Conservation (phyloP, 1,284 basidiomycete species). For the Termitomyces sp. region DNA sequence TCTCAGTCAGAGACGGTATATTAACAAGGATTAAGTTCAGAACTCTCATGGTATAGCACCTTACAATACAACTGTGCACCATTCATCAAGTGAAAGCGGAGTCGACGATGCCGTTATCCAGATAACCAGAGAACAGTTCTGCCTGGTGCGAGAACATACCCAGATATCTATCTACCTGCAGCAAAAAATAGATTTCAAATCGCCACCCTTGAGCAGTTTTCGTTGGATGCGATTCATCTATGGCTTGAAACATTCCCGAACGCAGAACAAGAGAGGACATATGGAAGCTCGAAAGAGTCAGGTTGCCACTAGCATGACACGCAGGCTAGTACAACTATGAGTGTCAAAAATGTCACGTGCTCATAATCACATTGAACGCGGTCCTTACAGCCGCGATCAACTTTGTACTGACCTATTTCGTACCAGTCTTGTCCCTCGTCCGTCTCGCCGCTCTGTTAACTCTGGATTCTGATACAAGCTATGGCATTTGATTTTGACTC, state of each 20-base stretch:
- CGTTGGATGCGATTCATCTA: neutral
- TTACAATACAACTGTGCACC: neutral
- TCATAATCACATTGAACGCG: neutral
- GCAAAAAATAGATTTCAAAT: neutral
- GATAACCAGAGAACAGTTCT: neutral
- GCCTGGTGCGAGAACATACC: neutral
- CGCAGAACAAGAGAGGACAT: neutral
- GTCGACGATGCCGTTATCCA: neutral
- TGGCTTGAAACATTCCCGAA: neutral
- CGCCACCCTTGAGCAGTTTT: too few species aligned
- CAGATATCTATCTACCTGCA: neutral
- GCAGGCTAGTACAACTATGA: too few species aligned
- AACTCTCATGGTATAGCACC: neutral
- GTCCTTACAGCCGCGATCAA: constrained; percentile 6
- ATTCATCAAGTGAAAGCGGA: neutral
- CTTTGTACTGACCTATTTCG: neutral
- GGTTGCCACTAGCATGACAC: too few species aligned
- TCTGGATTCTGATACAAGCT: constrained; percentile 7
- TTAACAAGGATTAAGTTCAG: neutral
- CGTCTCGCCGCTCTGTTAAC: constrained; percentile 8
- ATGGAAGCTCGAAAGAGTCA: too few species aligned
- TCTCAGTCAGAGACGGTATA: neutral
- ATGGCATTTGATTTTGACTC: constrained; percentile 42
- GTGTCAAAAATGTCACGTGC: too few species aligned
- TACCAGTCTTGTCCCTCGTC: constrained; percentile 12